Evolutionary conservation across 1,284 basidiomycete genomes (phyloP).

Genomic region (Ceratobasidium theobromae): DNA sequence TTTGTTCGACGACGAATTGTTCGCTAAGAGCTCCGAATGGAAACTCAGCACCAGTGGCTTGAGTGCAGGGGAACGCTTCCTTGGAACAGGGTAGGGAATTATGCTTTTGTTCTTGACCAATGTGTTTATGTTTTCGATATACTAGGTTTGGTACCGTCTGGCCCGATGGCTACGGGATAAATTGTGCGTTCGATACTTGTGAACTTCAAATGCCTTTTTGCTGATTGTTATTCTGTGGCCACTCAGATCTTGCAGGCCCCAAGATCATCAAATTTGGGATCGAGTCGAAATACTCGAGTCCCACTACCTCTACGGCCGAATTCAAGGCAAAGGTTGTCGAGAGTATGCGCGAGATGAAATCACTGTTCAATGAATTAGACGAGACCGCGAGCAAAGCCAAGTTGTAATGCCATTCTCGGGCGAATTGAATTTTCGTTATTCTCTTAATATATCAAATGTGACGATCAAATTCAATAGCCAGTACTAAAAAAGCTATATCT

Average conservation of each 20-base stretch:
- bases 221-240: conserved; percentile 5
- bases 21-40: conserved; percentile 80
- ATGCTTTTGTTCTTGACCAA: conserved; percentile 38
- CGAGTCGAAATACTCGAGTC: conserved; percentile 80
- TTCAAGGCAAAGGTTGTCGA: conserved; percentile 71
- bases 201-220: background rate
- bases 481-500: too few relatives aligned
- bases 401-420: too few relatives aligned
- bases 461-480: too few relatives aligned
- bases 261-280: conserved; percentile 91
- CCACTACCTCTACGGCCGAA: conserved; percentile 66
- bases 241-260: conserved; percentile 77
- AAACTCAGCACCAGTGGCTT: conserved; percentile 90
- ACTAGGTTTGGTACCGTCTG: conserved; percentile 73
- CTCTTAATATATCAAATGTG: too few relatives aligned
- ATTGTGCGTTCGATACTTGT: conserved; percentile 59
- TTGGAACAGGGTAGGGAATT: conserved; percentile 76
- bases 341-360: conserved; percentile 72
- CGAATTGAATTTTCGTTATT: too few relatives aligned
- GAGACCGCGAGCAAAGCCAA: background rate
- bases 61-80: conserved; percentile 83
- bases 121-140: background rate
- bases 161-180: conserved; percentile 88
- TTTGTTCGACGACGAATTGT: conserved; percentile 80
- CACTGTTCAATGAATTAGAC: conserved; percentile 49